phyloP scores from a whole-genome alignment of 2,329 filamentous ascomycete genomes.

The Alternaria atra region DNA sequence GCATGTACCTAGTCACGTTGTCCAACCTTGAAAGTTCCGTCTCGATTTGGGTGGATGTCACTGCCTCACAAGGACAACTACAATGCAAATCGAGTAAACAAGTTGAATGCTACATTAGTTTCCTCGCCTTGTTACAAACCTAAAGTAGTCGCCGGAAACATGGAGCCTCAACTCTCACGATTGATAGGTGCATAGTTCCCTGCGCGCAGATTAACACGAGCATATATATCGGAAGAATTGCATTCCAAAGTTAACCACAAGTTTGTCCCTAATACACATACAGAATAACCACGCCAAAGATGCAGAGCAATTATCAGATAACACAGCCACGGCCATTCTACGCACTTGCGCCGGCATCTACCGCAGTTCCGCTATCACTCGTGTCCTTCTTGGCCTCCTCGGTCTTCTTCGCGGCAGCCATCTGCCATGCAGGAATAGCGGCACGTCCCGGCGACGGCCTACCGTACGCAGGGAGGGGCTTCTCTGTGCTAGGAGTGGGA shows the following conservation, averaged over 20 bases:
- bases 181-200: no score
- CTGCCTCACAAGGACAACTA: background rate
- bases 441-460: constrained; percentile 49
- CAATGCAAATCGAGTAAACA: no score
- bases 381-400: constrained; percentile 57
- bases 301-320: constrained; percentile 8
- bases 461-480: constrained; percentile 44
- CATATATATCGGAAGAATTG: background rate
- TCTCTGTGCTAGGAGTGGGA: constrained; percentile 40
- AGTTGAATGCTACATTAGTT: no score
- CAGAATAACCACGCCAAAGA: constrained; percentile 13
- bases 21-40: background rate
- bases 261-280: constrained; percentile 18
- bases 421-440: constrained; percentile 63
- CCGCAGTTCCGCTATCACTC: constrained; percentile 49
- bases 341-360: constrained; percentile 42
- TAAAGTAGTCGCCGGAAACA: no score
- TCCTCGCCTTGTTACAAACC: no score
- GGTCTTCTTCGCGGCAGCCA: constrained; percentile 60
- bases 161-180: no score
- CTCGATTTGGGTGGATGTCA: background rate
- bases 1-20: background rate
- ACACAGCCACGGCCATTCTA: constrained; percentile 16
- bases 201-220: no score
- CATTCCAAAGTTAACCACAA: background rate